Evolutionary conservation across 306 rosid species (phyloP), one percentile per base, ranked within the genome.

Genomic region (Glycyrrhiza uralensis): DNA sequence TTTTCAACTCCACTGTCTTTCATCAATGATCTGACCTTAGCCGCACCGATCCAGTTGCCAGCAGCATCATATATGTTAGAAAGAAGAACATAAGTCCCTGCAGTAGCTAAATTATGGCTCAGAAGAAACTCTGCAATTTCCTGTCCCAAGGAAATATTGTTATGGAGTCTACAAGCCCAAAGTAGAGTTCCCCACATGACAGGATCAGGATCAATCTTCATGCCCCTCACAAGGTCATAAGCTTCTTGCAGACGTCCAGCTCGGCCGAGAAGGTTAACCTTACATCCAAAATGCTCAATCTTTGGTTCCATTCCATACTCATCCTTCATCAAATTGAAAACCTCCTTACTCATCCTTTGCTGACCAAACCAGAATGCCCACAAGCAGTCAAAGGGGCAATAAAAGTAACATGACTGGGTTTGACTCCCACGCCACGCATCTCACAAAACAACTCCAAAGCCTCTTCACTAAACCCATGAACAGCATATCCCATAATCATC

Each of bases 171-270:
- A 74, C 98, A 92, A 42, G 89, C 90, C 80, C 96, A 91, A 9
- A 92, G 95, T 39, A 92, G 67, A 41, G 96, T 83, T 62, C 96
- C 96, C 98, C 92, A 90, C 15, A 92, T 13, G 46, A 92, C 77
- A 14, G 91, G 88, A 82, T 92, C 96, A 2, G 90, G 87, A 13
- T 85, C 82, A 41, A 87, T 77, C 58, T 61, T 63, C 91, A 90
- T 92, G 76, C 64, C 76, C 76, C 79, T 86, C 22, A 92, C 87
- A 42, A 90, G 88, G 19, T 76, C 83, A 57, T 83, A 86, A 22
- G 89, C 98, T 81, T 92, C 96, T 72, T 77, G 82, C 20, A 87
- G 62, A 32, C 63, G 81, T 60, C 94, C 96, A 2, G 92, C 94
- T 3, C 92, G 87, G 75, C 97, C 88, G 30, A 92, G 89, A 60